Evolutionary conservation across 306 rosid species (phyloP).

Genomic region (Castanospermum australe): DNA sequence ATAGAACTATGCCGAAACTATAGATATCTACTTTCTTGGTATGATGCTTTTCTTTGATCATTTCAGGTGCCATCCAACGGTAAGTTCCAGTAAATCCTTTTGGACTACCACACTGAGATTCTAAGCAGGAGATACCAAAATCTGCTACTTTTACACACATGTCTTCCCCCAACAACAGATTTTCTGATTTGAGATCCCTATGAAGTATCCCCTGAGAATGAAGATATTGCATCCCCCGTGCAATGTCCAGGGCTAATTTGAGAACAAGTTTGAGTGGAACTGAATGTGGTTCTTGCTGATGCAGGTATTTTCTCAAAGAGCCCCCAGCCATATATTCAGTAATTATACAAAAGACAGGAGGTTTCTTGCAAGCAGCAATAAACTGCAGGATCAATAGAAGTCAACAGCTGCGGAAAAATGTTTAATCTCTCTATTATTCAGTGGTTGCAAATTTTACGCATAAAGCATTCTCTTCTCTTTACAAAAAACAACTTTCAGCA

Average conservation of each 20-base stretch:
- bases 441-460: neutral
- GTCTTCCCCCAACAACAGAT: constrained; percentile 79
- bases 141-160: constrained; percentile 96
- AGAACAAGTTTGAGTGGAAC: constrained; percentile 70
- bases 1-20: constrained; percentile 92
- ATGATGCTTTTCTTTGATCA: constrained; percentile 88
- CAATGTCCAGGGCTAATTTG: constrained; percentile 76
- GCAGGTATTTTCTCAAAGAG: constrained; percentile 80
- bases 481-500: neutral
- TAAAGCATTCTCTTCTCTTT: neutral
- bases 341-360: constrained; percentile 93
- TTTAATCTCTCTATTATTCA: neutral
- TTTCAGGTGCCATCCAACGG: constrained; percentile 99
- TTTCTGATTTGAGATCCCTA: constrained; percentile 97
- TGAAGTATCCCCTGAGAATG: constrained; percentile 95
- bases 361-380: constrained; percentile 94
- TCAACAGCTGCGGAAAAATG: constrained; percentile 3
- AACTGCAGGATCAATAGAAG: constrained; percentile 56
- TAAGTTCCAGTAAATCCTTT: constrained; percentile 93
- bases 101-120: constrained; percentile 72
- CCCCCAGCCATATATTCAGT: constrained; percentile 93
- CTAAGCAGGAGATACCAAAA: constrained; percentile 93
- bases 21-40: constrained; percentile 94
- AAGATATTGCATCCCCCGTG: constrained; percentile 85
- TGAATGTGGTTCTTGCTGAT: constrained; percentile 76